phyloP scores from a whole-genome alignment of 2,329 filamentous ascomycete genomes.

The Chrysoporthe puriensis region DNA sequence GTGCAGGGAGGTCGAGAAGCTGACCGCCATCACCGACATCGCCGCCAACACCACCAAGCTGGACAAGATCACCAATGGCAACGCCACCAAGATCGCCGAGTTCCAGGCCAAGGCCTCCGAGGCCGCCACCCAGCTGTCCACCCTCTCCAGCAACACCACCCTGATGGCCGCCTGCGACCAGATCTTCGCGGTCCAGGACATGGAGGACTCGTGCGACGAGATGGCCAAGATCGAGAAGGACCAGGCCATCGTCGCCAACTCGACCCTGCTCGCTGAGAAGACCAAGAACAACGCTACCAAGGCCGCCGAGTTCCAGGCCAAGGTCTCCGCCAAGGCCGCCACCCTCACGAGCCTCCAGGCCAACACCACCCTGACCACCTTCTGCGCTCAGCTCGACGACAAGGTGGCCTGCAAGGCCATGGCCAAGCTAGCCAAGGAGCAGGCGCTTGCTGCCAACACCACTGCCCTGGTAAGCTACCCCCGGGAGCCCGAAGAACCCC shows the following conservation, averaged over 20 bases:
- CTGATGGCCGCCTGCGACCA: conserved; percentile 40
- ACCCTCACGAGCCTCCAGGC: conserved; percentile 33
- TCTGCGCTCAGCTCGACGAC: conserved; percentile 32
- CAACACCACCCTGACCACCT: conserved; percentile 34
- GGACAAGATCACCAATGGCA: conserved; percentile 37
- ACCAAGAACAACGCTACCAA: conserved; percentile 39
- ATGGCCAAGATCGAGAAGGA: conserved; percentile 37
- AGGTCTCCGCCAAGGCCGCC: conserved; percentile 30
- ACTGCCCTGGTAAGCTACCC: conserved; percentile 34
- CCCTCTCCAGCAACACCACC: conserved; percentile 42
- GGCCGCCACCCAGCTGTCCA: conserved; percentile 36
- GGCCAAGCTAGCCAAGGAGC: conserved; percentile 30
- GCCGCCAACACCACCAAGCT: conserved; percentile 43
- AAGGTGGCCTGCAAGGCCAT: conserved; percentile 30
- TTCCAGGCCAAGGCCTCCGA: conserved; percentile 43
- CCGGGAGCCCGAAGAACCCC: no score
- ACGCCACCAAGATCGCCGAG: conserved; percentile 41
- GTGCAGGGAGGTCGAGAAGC: conserved; percentile 39
- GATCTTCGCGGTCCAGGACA: conserved; percentile 38
- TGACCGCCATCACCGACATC: conserved; percentile 38
- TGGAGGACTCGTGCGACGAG: conserved; percentile 35
- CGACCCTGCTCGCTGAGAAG: conserved; percentile 31
- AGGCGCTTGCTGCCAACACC: conserved; percentile 36
- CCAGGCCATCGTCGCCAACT: conserved; percentile 34
- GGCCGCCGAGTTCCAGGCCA: conserved; percentile 35